Conservation (phyloP, 2,329 filamentous ascomycete genomes). For the Beauveria caledonica region DNA sequence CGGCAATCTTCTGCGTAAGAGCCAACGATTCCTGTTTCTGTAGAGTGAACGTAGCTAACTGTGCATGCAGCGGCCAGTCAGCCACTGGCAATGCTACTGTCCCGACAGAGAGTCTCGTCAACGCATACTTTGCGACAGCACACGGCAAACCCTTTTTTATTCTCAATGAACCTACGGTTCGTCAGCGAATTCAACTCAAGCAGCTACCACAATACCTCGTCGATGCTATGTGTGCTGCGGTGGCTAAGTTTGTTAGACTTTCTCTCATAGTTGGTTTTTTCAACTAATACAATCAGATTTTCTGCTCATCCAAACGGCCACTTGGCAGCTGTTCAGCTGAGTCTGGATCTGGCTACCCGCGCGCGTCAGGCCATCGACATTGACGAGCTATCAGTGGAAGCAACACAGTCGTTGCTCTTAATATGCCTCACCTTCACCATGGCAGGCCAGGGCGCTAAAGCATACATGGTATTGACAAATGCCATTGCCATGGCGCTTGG, state of each 20-base stretch:
- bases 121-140: constrained; percentile 71
- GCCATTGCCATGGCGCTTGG: constrained; percentile 78
- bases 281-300: constrained; percentile 44
- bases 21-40: background rate
- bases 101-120: constrained; percentile 56
- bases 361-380: constrained; percentile 64
- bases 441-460: constrained; percentile 71
- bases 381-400: constrained; percentile 74
- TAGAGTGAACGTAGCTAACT: constrained; percentile 2
- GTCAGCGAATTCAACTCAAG: constrained; percentile 62
- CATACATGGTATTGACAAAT: constrained; percentile 78
- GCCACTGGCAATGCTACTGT: constrained; percentile 29
- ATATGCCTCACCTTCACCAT: constrained; percentile 70
- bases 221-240: constrained; percentile 52
- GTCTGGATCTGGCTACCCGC: constrained; percentile 64
- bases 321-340: constrained; percentile 57
- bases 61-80: constrained; percentile 34
- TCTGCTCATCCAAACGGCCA: constrained; percentile 59
- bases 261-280: constrained; percentile 5
- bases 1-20: background rate
- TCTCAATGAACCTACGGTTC: constrained; percentile 65
- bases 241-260: constrained; percentile 43
- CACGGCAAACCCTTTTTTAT: constrained; percentile 79
- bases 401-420: constrained; percentile 66
- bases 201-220: constrained; percentile 51